These are phyloP conservation scores for Hapsidospora chrysogenum DNA, from an alignment of 495 filamentous ascomycete genomes.

Conservation along the genomic window DNA sequence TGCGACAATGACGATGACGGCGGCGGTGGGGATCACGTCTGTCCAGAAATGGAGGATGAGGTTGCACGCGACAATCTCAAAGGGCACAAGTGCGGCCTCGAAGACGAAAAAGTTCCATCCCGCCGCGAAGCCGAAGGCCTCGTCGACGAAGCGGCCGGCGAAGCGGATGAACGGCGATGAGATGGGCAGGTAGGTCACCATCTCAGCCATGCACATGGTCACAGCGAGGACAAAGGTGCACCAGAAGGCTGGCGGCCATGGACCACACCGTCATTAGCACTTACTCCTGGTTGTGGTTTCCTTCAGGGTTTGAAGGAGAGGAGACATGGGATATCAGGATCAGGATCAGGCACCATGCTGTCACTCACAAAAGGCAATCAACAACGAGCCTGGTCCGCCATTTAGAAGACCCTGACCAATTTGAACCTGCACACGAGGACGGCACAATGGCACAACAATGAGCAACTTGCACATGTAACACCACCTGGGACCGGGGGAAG, in stretches of 20 bases:
- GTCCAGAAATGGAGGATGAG: conserved; percentile 55
- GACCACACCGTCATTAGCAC: no score
- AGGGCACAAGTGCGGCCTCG: conserved; percentile 50
- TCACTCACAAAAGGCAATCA: conserved; percentile 44
- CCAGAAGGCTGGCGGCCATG: conserved; percentile 18
- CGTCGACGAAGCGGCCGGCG: conserved; percentile 65
- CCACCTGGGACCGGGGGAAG: no score
- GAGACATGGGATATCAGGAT: no score
- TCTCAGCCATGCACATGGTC: conserved; percentile 56
- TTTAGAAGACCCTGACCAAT: conserved; percentile 52
- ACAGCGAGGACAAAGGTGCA: conserved; percentile 53
- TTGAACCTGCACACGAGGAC: conserved; percentile 19
- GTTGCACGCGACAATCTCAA: conserved; percentile 54
- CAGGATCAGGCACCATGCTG: no score
- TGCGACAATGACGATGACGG: conserved; percentile 44
- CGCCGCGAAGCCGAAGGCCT: conserved; percentile 46
- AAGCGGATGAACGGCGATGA: conserved; percentile 72
- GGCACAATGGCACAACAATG: conserved; percentile 35
- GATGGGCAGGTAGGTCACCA: conserved; percentile 70
- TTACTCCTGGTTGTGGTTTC: no score
- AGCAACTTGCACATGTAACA: neutral
- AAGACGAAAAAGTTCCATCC: conserved; percentile 68
- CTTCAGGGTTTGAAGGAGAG: no score
- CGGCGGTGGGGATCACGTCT: conserved; percentile 42
- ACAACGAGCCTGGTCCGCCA: conserved; percentile 60